Evolutionary conservation across 306 rosid species (phyloP).

Genomic region (Prinsepia uniflora): DNA sequence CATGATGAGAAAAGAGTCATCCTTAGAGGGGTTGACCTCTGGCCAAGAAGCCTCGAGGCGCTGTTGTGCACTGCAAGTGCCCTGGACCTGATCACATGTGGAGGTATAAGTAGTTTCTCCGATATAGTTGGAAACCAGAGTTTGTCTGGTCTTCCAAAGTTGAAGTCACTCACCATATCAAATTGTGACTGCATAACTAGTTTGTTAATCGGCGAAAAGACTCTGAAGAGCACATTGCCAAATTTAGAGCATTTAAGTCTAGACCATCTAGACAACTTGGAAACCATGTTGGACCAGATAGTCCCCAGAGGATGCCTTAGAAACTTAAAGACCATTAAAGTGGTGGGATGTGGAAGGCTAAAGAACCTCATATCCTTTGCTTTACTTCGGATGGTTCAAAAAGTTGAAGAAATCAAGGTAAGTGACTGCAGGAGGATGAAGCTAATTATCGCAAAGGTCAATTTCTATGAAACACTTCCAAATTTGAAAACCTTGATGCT

Average conservation of each 20-base stretch:
- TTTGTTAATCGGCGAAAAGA: slow-evolving; percentile 2
- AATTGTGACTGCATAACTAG: slow-evolving; percentile 1
- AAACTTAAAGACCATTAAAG: slow-evolving; percentile 1
- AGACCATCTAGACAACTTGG: not conserved
- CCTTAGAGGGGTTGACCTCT: slow-evolving; percentile 20
- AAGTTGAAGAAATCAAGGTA: slow-evolving; percentile 21
- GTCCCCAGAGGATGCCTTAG: slow-evolving; percentile 14
- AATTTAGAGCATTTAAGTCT: slow-evolving; percentile 19
- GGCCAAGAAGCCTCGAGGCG: slow-evolving; percentile 6
- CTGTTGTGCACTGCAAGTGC: slow-evolving; percentile 11
- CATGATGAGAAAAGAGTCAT: slow-evolving; percentile 23
- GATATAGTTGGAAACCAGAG: slow-evolving; percentile 3
- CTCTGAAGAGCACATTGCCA: slow-evolving; percentile 4
- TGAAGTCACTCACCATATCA: slow-evolving; percentile 11
- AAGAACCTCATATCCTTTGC: slow-evolving; percentile 12
- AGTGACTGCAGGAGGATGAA: slow-evolving; percentile 14
- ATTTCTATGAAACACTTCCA: slow-evolving; percentile 10
- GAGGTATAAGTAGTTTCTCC: slow-evolving; percentile 10
- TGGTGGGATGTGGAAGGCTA: slow-evolving; percentile 7
- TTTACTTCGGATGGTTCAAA: slow-evolving; percentile 13
- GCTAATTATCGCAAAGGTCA: not conserved
- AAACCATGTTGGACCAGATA: not conserved
- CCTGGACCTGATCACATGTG: slow-evolving; percentile 9
- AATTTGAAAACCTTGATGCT: slow-evolving; percentile 10
- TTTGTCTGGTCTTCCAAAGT: slow-evolving; percentile 12